Evolutionary conservation across 2,329 filamentous ascomycete species (phyloP).

Genomic region (Fusarium proliferatum): DNA sequence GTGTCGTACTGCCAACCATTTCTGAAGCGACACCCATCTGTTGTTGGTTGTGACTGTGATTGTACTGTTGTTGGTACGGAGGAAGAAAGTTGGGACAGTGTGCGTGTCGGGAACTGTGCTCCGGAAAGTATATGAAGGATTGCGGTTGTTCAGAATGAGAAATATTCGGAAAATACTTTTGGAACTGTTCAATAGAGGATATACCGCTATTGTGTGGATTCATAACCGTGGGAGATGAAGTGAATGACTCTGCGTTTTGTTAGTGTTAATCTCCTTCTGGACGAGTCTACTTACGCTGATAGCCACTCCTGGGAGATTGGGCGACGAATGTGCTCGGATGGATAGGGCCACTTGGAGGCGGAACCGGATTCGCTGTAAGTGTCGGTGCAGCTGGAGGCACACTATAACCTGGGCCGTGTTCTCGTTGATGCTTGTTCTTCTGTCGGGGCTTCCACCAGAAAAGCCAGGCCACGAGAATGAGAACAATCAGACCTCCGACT

Average conservation of each 20-base stretch:
- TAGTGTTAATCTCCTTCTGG: neutral
- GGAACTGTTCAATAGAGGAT: conserved; percentile 31
- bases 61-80: conserved; percentile 23
- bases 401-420: neutral
- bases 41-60: neutral
- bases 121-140: conserved; percentile 31
- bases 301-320: conserved; percentile 38
- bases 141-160: conserved; percentile 31
- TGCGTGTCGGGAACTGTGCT: conserved; percentile 10
- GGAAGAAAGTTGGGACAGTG: conserved; percentile 24
- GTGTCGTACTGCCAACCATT: conserved; percentile 37
- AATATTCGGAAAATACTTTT: conserved; percentile 33
- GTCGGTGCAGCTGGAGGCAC: conserved; percentile 15
- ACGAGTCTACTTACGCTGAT: conserved; percentile 34
- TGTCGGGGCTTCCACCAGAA: conserved; percentile 41
- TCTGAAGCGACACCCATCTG: conserved; percentile 36
- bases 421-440: conserved; percentile 23
- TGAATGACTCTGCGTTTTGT: conserved; percentile 29
- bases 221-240: conserved; percentile 19
- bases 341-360: conserved; percentile 8
- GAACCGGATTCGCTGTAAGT: conserved; percentile 18
- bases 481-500: conserved; percentile 18
- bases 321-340: conserved; percentile 5
- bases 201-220: conserved; percentile 30
- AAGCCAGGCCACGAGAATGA: conserved; percentile 33